Percentiles rank a stretch among this genome's conserved stretches.
Evolutionary conservation across 2,329 filamentous ascomycete genomes (phyloP).

Genomic region (Tympanopsis confertula): DNA sequence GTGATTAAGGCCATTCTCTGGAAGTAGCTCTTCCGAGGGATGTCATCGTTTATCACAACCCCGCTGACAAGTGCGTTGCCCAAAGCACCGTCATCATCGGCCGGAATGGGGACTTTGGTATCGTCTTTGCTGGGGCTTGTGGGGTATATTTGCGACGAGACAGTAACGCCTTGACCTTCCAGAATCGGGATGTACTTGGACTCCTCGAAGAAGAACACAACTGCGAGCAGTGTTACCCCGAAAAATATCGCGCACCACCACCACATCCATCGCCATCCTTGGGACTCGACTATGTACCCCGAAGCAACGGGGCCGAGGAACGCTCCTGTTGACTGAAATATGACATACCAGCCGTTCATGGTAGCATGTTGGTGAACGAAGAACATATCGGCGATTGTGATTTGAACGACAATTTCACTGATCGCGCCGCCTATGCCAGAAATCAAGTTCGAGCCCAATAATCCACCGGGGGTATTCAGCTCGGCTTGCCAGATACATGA

Average conservation of each 20-base stretch:
- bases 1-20: conserved; percentile 24
- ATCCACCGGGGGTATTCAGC: conserved; percentile 25
- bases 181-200: conserved; percentile 13
- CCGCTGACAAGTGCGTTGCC: no score
- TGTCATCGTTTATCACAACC: conserved; percentile 12
- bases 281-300: conserved; percentile 17
- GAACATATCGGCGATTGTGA: conserved; percentile 33
- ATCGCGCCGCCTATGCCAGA: conserved; percentile 29
- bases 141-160: background rate
- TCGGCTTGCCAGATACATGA: conserved; percentile 28
- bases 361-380: conserved; percentile 32
- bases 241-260: conserved; percentile 31
- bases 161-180: background rate
- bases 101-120: no score
- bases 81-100: no score
- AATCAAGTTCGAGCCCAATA: conserved; percentile 28
- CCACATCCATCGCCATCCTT: conserved; percentile 36
- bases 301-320: conserved; percentile 24
- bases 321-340: conserved; percentile 17
- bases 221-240: conserved; percentile 19
- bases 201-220: conserved; percentile 31
- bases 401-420: conserved; percentile 28
- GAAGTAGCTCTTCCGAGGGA: conserved; percentile 26
- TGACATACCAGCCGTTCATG: conserved; percentile 33
- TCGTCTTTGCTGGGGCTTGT: conserved; percentile 6